A percentile compares a stretch with the other conserved stretches of the same genome.
Conservation (phyloP, 2,329 filamentous ascomycete genomes). For the Sordariomycetes sp. region DNA sequence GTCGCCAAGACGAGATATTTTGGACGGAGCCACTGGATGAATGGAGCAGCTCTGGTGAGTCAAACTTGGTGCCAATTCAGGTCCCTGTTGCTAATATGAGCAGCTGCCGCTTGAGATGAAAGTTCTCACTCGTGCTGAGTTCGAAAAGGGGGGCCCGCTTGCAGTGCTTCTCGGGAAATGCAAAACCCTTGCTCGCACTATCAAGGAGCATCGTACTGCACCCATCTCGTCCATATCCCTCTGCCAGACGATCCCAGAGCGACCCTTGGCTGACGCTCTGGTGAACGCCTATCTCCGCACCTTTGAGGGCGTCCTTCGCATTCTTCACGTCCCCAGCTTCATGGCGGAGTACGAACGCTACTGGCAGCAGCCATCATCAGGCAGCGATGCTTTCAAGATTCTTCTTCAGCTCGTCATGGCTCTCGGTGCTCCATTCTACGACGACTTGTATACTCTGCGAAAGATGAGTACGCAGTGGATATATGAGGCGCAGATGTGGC, state of each 20-base stretch:
- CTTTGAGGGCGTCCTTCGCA: conserved; percentile 45
- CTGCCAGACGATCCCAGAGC: conserved; percentile 27
- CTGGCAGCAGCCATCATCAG: conserved; percentile 31
- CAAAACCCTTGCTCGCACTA: conserved; percentile 28
- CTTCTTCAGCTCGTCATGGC: conserved; percentile 45
- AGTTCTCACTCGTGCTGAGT: conserved; percentile 15
- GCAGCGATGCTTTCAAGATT: conserved; percentile 36
- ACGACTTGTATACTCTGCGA: conserved; percentile 33
- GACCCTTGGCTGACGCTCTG: conserved; percentile 36
- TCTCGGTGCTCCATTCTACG: conserved; percentile 37
- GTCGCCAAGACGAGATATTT: conserved; percentile 35
- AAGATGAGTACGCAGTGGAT: conserved; percentile 37
- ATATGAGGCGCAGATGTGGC: conserved; percentile 42
- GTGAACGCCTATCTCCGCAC: conserved; percentile 44
- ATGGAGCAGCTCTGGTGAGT: conserved; percentile 29
- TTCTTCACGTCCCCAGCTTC: conserved; percentile 50
- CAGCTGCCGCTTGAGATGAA: conserved; percentile 20
- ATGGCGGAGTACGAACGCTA: conserved; percentile 40
- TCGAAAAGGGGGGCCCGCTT: conserved; percentile 10
- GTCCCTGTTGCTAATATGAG: neutral
- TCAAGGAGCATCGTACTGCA: conserved; percentile 30
- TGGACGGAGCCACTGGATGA: conserved; percentile 42
- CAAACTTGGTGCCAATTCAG: neutral
- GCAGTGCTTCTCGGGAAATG: conserved; percentile 20
- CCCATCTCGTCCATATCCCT: conserved; percentile 24